Base-by-base conservation (phyloP, 1,284 basidiomycete species). In the Coniferiporia weirii region DNA sequence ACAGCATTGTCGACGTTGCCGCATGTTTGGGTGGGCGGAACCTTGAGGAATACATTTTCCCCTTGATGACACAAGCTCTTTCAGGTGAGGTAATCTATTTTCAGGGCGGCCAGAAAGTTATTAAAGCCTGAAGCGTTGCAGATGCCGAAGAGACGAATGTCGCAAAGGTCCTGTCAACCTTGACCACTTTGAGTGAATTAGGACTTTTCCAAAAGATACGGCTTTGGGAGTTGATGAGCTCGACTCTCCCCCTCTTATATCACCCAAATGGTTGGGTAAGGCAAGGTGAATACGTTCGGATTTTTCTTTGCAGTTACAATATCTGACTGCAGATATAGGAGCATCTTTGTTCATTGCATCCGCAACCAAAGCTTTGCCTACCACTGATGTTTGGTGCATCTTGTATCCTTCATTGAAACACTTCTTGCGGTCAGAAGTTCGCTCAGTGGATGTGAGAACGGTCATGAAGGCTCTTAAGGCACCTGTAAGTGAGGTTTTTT, bases 241-340 rank as follows among this genome's bases (percentile, higher is more conserved):
- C 87, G 0, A 88, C 90, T 0, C 76, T 93, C 7, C 91, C 93
- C 0, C 95, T 98, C 69, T 74, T 99, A 44, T 96, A 93, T 66
- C 97, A 99, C 71, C 96, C 97, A 0, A 96, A 98, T 71, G 74
- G 85, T n/a, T 98, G 96, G 95, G 91, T 99, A 67, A 79, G 93
- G 61, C 93, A 98, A 79, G 91, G 94, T 89, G 57, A 61, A 74
- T 40, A 9, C 15, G 9, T 12, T 12, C 15, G 12, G 15, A 10
- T 15, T 10, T 40, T 45, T 20, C 19, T 49, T 8, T 52, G 13
- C 35, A 44, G 4, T 9, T 0, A 32, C 52, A 43, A 27, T 45
- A 32, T 44, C 34, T n/a, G 8, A 22, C 4, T 19, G 3, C 52
- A 43, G 15, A 17, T 35, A 10, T 63, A 95, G 93, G 90, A 20